Evolutionary conservation across 345 rosid species (phyloP).

Genomic region (Eucalyptus cladocalyx): DNA sequence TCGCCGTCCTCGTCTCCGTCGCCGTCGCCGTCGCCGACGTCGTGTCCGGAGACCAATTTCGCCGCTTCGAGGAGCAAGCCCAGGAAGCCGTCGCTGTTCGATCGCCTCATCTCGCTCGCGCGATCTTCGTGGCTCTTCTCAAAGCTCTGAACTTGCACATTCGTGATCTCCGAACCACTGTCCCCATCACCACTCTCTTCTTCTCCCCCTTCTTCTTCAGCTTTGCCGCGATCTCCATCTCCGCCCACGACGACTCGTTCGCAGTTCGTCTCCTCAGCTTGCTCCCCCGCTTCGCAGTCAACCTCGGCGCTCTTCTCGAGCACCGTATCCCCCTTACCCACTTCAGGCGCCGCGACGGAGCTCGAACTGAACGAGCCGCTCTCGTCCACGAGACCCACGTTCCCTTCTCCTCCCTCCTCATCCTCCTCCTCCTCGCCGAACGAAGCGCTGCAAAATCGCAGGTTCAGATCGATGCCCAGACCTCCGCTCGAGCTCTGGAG

Average conservation of each 20-base stretch:
- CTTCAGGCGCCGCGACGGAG: background rate
- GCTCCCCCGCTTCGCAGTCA: background rate
- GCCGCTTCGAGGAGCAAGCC: slow-evolving; percentile 28
- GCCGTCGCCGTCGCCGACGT: background rate
- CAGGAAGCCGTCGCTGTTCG: background rate
- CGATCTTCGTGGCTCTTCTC: background rate
- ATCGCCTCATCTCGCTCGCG: background rate
- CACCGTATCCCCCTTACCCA: background rate
- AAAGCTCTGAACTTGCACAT: background rate
- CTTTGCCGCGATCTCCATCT: background rate
- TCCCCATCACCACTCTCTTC: background rate
- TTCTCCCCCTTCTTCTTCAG: background rate
- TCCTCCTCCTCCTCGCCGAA: background rate
- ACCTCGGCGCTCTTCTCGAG: background rate
- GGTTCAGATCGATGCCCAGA: slow-evolving; percentile 22
- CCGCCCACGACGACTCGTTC: background rate
- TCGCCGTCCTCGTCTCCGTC: background rate
- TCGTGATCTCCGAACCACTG: background rate
- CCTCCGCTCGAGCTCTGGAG: background rate
- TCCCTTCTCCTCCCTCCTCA: background rate
- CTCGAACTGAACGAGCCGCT: slow-evolving; percentile 1
- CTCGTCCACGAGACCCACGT: background rate
- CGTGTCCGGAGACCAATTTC: slow-evolving; percentile 6
- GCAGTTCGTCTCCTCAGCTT: background rate
- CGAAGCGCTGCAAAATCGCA: background rate